phyloP scores from a whole-genome alignment of 768 basidiomycete species.

The Tulasnella sp. region DNA sequence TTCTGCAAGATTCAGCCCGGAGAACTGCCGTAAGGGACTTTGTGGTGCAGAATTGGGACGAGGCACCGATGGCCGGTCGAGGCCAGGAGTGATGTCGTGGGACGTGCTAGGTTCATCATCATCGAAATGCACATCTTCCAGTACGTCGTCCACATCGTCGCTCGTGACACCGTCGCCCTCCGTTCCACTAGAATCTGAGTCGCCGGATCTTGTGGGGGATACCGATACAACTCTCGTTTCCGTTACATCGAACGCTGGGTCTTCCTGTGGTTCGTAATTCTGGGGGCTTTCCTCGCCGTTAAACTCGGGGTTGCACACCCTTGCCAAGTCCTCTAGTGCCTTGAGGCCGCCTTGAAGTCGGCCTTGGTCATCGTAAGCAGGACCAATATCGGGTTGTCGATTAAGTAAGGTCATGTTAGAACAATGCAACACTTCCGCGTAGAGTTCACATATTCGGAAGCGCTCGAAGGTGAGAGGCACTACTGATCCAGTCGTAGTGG shows the following conservation, averaged over 20 bases:
- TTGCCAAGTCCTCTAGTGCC: conserved; percentile 76
- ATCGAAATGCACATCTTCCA: conserved; percentile 44
- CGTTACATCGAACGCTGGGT: not conserved
- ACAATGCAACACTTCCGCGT: conserved; percentile 93
- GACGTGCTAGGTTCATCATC: conserved; percentile 40
- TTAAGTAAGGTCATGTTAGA: conserved; percentile 97
- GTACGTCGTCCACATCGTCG: conserved; percentile 43
- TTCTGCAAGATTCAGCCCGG: not conserved
- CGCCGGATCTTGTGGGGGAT: not conserved
- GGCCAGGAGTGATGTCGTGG: too few species aligned
- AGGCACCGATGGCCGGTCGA: not conserved
- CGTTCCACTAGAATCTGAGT: conserved; percentile 1
- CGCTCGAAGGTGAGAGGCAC: conserved; percentile 87
- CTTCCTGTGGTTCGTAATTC: conserved; percentile 12
- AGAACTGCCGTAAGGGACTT: not conserved
- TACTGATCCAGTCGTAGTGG: conserved; percentile 63
- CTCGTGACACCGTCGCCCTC: conserved; percentile 4
- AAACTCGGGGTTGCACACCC: conserved; percentile 57
- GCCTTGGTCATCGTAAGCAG: conserved; percentile 73
- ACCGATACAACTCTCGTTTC: not conserved
- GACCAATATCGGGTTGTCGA: conserved; percentile 54
- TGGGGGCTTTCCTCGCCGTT: conserved; percentile 32
- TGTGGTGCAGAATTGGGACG: not conserved
- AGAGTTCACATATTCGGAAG: conserved; percentile 91
- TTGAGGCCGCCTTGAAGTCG: conserved; percentile 78